These are phyloP conservation scores for Erysimum pusillum DNA, from an alignment of 441 rosid species.

Conservation along the genomic window DNA sequence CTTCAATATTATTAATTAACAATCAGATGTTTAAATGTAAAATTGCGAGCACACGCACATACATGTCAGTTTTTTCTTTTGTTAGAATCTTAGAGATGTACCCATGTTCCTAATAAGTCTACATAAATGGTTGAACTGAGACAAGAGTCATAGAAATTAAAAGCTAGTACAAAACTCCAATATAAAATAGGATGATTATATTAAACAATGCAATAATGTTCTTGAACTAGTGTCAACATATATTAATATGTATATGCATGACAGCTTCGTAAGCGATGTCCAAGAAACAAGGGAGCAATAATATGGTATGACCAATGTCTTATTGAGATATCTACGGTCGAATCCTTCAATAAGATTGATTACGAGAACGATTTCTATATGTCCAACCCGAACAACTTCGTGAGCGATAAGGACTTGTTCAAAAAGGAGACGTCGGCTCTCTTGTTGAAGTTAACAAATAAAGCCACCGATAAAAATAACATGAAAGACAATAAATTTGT, in stretches of 20 bases:
- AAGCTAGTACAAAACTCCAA: not conserved
- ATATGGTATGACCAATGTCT: conserved; percentile 19
- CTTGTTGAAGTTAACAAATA: not conserved
- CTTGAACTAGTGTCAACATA: not conserved
- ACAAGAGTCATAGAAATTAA: too few species aligned
- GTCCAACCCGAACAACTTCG: not conserved
- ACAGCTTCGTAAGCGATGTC: conserved; percentile 13
- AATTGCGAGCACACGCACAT: not conserved
- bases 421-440: not conserved
- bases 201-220: not conserved
- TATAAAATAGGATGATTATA: not conserved
- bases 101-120: not conserved
- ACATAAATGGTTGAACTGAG: not conserved
- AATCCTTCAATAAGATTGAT: not conserved
- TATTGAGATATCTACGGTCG: not conserved
- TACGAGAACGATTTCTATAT: conserved; percentile 1
- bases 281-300: not conserved
- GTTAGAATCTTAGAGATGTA: not conserved
- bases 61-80: not conserved
- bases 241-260: not conserved
- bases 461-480: not conserved
- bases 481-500: not conserved
- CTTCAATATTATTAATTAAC: not conserved
- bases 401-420: not conserved
- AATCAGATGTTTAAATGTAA: too few species aligned